phyloP scores from a whole-genome alignment of 352 stramenopile species.

The Peronospora tabacina region DNA sequence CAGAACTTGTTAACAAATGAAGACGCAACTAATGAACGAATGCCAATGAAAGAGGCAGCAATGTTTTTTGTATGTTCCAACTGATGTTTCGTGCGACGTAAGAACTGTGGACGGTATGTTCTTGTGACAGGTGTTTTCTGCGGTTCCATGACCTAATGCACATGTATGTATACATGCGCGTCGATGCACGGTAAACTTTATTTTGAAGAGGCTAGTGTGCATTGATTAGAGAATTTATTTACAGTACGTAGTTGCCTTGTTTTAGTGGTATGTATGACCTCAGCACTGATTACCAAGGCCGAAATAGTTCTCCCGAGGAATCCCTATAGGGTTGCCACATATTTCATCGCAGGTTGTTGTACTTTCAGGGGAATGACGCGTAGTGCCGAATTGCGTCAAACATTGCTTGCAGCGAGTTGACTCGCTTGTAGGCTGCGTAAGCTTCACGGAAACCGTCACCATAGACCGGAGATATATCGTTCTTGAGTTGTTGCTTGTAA shows the following conservation, averaged over 20 bases:
- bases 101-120: no score
- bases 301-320: not conserved
- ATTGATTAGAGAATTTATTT: not conserved
- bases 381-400: slow-evolving; percentile 52
- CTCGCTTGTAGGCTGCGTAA: slow-evolving; percentile 51
- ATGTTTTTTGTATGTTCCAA: not conserved
- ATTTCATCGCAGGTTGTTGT: not conserved
- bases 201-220: not conserved
- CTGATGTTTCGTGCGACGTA: no score
- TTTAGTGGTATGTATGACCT: not conserved
- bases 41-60: slow-evolving; percentile 16
- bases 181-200: not conserved
- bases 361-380: slow-evolving; percentile 34
- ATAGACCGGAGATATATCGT: slow-evolving; percentile 52
- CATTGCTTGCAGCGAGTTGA: slow-evolving; percentile 56
- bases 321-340: not conserved
- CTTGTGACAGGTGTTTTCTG: no score
- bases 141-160: no score
- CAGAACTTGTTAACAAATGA: slow-evolving; percentile 3
- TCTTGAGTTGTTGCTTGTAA: slow-evolving; percentile 56
- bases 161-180: no score
- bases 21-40: slow-evolving; percentile 16
- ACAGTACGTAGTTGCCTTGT: not conserved
- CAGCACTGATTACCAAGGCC: no score
- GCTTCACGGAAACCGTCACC: slow-evolving; percentile 60